phyloP scores from a whole-genome alignment of 1,284 basidiomycete species.

The Naganishia sp. region DNA sequence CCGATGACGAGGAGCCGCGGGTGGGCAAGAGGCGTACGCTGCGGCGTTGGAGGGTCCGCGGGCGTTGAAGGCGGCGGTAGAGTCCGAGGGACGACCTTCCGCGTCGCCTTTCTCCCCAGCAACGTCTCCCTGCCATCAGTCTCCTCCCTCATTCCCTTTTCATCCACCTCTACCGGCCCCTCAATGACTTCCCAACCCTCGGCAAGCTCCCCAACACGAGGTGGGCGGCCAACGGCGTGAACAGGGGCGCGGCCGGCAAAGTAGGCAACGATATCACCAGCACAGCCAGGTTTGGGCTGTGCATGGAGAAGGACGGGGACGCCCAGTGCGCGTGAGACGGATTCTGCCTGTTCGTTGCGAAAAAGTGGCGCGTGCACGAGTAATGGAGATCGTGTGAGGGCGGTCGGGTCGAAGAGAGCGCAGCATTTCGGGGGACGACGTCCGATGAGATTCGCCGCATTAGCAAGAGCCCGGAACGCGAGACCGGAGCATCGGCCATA shows the following conservation, averaged over 20 bases:
- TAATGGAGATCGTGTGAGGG: neutral
- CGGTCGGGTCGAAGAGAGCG: no score
- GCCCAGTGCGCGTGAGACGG: slow-evolving; percentile 71
- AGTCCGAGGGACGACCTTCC: neutral
- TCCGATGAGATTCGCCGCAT: no score
- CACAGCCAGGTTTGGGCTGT: slow-evolving; percentile 77
- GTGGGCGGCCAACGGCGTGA: slow-evolving; percentile 5
- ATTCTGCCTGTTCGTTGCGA: slow-evolving; percentile 68
- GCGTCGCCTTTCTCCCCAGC: slow-evolving; percentile 37
- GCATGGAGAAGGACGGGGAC: slow-evolving; percentile 80
- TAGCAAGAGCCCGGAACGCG: no score
- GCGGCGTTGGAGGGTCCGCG: slow-evolving; percentile 45
- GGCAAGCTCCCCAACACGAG: neutral
- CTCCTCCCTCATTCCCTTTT: slow-evolving; percentile 35
- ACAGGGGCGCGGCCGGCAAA: slow-evolving; percentile 43
- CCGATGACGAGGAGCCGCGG: slow-evolving; percentile 72
- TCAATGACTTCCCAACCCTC: slow-evolving; percentile 11
- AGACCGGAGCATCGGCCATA: no score
- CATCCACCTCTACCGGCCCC: slow-evolving; percentile 40
- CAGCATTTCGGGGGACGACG: no score
- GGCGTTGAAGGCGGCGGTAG: slow-evolving; percentile 51
- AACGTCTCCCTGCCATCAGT: slow-evolving; percentile 42
- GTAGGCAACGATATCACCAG: slow-evolving; percentile 66
- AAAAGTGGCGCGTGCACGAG: neutral
- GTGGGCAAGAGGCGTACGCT: slow-evolving; percentile 61